Percentiles rank a stretch among this genome's conserved stretches.
Evolutionary conservation across 2,329 filamentous ascomycete genomes (phyloP).

Genomic region (Cytospora mali): DNA sequence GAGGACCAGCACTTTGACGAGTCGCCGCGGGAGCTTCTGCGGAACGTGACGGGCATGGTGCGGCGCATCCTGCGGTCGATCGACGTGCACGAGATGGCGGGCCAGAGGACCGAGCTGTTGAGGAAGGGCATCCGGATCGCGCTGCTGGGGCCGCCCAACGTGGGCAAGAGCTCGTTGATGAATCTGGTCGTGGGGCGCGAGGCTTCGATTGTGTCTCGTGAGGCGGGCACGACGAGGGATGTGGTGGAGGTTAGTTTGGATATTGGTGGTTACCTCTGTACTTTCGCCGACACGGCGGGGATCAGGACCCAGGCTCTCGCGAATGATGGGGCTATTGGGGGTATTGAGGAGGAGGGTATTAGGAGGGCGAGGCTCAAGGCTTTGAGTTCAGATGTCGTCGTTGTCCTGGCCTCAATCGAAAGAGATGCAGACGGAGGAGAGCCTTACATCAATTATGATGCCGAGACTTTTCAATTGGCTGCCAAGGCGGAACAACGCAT

Average conservation of each 20-base stretch:
- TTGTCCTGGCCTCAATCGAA: constrained; percentile 80
- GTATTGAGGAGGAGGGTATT: constrained; percentile 88
- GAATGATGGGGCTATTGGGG: constrained; percentile 55
- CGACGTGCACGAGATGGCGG: constrained; percentile 71
- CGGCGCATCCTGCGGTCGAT: constrained; percentile 63
- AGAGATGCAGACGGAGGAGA: constrained; percentile 37
- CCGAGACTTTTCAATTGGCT: constrained; percentile 58
- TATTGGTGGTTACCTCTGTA: constrained; percentile 85
- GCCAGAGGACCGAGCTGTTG: constrained; percentile 80
- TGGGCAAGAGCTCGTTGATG: constrained; percentile 90
- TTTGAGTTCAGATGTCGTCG: constrained; percentile 79
- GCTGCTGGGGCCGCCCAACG: constrained; percentile 88
- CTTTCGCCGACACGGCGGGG: constrained; percentile 94
- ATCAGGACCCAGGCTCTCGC: constrained; percentile 57
- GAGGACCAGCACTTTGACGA: constrained; percentile 98
- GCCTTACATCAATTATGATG: constrained; percentile 52
- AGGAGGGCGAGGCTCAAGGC: constrained; percentile 81
- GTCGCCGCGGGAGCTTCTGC: constrained; percentile 71
- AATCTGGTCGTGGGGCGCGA: constrained; percentile 89
- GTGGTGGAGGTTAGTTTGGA: constrained; percentile 91
- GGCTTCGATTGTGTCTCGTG: constrained; percentile 90
- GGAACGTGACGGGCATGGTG: constrained; percentile 69
- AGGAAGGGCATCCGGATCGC: constrained; percentile 84
- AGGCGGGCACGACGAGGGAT: constrained; percentile 92
- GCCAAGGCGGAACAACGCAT: constrained; percentile 51